Percentiles rank a stretch among this genome's conserved stretches.
Evolutionary conservation across 371 early-diverging fungal genomes (phyloP).

Genomic region (Saksenaea vasiformis): DNA sequence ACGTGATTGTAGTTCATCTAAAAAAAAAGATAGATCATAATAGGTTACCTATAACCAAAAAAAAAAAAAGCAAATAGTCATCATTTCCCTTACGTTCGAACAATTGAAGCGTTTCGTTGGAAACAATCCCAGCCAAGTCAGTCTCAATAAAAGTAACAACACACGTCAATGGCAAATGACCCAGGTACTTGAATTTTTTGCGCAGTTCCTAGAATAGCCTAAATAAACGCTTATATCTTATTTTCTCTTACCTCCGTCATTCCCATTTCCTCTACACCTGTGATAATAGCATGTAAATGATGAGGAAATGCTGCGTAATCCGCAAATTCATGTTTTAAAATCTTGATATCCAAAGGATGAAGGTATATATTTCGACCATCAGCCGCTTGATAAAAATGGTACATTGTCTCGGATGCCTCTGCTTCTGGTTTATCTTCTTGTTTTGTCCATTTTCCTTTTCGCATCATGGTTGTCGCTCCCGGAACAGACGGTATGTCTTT

Average conservation of each 20-base stretch:
- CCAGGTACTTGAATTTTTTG: slow-evolving; percentile 72
- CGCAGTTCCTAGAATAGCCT: slow-evolving; percentile 75
- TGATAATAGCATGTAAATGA: slow-evolving; percentile 45
- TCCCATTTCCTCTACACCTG: slow-evolving; percentile 57
- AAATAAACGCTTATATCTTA: not conserved
- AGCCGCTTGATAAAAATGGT: slow-evolving; percentile 74
- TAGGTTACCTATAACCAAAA: not conserved
- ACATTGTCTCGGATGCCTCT: slow-evolving; percentile 9
- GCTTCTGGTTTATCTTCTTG: not conserved
- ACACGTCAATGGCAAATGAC: slow-evolving; percentile 79
- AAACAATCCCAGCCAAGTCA: slow-evolving; percentile 63
- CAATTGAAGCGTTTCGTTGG: slow-evolving; percentile 41
- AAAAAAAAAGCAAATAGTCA: not conserved
- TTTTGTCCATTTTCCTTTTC: not conserved
- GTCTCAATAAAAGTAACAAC: slow-evolving; percentile 80
- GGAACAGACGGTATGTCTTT: not conserved
- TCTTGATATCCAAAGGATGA: slow-evolving; percentile 78
- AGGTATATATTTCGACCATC: slow-evolving; percentile 85
- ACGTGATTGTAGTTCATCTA: not conserved
- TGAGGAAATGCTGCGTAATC: slow-evolving; percentile 56
- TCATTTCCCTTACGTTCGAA: slow-evolving; percentile 49
- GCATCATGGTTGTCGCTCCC: not conserved
- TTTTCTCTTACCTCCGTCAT: slow-evolving; percentile 2
- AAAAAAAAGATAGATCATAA: too few relatives aligned
- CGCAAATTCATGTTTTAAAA: slow-evolving; percentile 67